These are phyloP conservation scores for Schizophyllum commune DNA, from an alignment of 1,284 basidiomycete species.

Conservation along the genomic window DNA sequence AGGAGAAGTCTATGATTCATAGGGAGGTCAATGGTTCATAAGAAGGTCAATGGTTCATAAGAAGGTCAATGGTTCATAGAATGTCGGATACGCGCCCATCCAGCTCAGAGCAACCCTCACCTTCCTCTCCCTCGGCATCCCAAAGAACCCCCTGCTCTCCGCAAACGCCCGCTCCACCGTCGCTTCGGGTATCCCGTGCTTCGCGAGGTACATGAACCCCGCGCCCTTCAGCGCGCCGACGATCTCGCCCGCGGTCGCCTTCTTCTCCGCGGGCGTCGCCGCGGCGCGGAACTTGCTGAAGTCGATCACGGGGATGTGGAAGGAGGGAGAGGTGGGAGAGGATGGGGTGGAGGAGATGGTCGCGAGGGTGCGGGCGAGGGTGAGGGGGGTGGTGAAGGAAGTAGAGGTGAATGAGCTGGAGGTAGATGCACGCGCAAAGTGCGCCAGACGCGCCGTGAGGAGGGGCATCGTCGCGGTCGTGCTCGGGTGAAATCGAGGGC, in stretches of 20 bases:
- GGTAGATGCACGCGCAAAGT: no score
- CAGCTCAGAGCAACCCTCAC: slow-evolving; percentile 31
- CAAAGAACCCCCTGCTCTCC: neutral
- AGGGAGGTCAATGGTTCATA: neutral
- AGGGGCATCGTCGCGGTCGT: neutral
- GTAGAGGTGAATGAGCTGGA: slow-evolving; percentile 20
- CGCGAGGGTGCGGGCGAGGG: slow-evolving; percentile 20
- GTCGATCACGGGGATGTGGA: slow-evolving; percentile 69
- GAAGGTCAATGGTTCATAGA: slow-evolving; percentile 16
- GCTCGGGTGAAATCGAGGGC: neutral
- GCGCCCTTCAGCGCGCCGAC: slow-evolving; percentile 73
- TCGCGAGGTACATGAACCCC: slow-evolving; percentile 67
- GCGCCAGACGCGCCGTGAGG: neutral
- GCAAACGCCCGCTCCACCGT: slow-evolving; percentile 1
- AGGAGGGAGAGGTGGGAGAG: slow-evolving; percentile 24
- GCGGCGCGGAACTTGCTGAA: slow-evolving; percentile 60
- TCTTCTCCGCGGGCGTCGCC: slow-evolving; percentile 45
- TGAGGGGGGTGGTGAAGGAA: slow-evolving; percentile 10
- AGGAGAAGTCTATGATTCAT: slow-evolving; percentile 71
- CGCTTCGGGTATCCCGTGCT: slow-evolving; percentile 56
- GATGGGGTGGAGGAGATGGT: slow-evolving; percentile 20
- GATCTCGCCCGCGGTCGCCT: slow-evolving; percentile 57
- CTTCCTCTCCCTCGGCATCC: neutral
- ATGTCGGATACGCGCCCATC: neutral
- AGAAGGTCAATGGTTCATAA: neutral